Evolutionary conservation across 441 rosid species (phyloP).

Genomic region (Euphorbia schlechtendalii): DNA sequence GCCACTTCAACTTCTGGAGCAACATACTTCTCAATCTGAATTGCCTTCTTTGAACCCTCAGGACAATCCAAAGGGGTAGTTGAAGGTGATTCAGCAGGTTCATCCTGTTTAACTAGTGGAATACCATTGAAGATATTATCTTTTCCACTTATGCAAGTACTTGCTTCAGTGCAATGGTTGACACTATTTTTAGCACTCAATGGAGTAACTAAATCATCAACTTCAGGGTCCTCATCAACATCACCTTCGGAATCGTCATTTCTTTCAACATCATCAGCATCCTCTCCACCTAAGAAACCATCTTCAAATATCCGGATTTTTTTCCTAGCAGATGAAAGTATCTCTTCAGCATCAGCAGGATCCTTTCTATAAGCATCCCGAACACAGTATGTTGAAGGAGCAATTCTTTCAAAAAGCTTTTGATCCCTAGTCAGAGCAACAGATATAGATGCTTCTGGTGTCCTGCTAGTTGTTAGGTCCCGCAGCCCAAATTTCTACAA

Average conservation of each 20-base stretch:
- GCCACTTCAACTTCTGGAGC: constrained; percentile 30
- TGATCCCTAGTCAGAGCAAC: constrained; percentile 98
- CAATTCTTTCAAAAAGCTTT: constrained; percentile 98
- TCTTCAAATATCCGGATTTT: constrained; percentile 83
- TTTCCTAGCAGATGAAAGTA: constrained; percentile 86
- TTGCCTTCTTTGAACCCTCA: constrained; percentile 32
- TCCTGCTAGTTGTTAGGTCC: constrained; percentile 95
- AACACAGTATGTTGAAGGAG: constrained; percentile 98
- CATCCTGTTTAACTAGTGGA: constrained; percentile 27
- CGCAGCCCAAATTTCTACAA: constrained; percentile 94
- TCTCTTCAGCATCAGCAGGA: constrained; percentile 87
- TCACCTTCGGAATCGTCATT: constrained; percentile 91
- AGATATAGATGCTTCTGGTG: constrained; percentile 99
- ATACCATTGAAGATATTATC: constrained; percentile 29
- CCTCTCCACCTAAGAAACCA: constrained; percentile 77
- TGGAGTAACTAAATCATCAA: constrained; percentile 67
- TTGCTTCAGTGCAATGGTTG: constrained; percentile 33
- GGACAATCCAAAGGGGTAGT: constrained; percentile 33
- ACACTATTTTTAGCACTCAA: constrained; percentile 38
- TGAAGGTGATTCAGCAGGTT: constrained; percentile 30
- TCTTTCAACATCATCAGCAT: constrained; percentile 89
- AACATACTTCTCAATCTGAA: constrained; percentile 28
- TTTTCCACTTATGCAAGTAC: constrained; percentile 36
- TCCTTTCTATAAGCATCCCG: constrained; percentile 92
- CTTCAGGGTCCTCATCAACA: constrained; percentile 86